Conservation (phyloP, 805 yeast species). For the Millerozyma acaciae region DNA sequence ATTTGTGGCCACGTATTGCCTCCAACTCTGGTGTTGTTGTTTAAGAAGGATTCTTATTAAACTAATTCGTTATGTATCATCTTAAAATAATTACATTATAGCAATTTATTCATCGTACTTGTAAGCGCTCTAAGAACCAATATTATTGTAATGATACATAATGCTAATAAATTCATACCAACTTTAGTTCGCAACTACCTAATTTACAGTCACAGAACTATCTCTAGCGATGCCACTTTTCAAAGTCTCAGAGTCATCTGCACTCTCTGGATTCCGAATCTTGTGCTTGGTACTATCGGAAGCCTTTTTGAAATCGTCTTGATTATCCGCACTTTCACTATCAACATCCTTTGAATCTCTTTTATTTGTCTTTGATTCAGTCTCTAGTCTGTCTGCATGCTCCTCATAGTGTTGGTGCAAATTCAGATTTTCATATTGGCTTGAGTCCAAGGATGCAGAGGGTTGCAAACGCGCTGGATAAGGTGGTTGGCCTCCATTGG, state of each 20-base stretch:
- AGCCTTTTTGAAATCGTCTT: too few relatives aligned
- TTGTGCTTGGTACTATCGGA: too few relatives aligned
- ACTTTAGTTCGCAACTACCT: too few relatives aligned
- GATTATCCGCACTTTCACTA: background rate
- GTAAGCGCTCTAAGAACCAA: too few relatives aligned
- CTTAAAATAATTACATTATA: constrained; percentile 2
- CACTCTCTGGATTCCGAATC: background rate
- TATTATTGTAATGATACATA: too few relatives aligned
- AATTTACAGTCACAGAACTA: too few relatives aligned
- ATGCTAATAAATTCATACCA: too few relatives aligned
- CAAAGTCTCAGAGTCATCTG: constrained; percentile 9
- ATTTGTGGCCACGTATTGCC: constrained; percentile 99
- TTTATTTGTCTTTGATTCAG: background rate
- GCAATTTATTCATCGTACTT: too few relatives aligned
- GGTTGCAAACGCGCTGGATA: constrained; percentile 11
- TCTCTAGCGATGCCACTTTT: too few relatives aligned
- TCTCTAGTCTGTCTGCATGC: background rate
- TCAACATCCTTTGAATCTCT: background rate
- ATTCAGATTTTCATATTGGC: too few relatives aligned
- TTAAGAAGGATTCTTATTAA: constrained; percentile 41
- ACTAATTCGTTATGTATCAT: constrained; percentile 2
- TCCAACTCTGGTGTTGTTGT: constrained; percentile 99
- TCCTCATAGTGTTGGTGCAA: too few relatives aligned
- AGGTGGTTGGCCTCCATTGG: constrained; percentile 14
- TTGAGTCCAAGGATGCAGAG: constrained; percentile 1